Conservation (phyloP, 306 rosid genomes). For the Inga oerstediana region DNA sequence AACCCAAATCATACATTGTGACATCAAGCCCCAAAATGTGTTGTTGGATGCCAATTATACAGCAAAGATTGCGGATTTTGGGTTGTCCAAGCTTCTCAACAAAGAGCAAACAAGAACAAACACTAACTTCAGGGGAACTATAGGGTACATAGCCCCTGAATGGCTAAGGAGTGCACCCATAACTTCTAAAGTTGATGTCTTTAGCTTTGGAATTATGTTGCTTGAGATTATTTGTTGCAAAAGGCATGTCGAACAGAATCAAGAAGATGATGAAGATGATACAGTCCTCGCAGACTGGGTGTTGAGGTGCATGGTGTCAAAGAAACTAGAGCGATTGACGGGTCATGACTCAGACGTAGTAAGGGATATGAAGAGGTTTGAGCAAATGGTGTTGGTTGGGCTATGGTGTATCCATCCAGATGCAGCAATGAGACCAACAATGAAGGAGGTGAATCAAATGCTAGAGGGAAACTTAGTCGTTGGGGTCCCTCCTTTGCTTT, state of each 20-base stretch:
- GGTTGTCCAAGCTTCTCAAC: conserved; percentile 41
- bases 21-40: conserved; percentile 47
- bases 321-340: conserved; percentile 30
- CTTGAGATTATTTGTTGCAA: conserved; percentile 41
- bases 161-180: conserved; percentile 43
- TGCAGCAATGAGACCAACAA: conserved; percentile 40
- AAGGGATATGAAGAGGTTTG: conserved; percentile 42
- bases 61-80: conserved; percentile 48
- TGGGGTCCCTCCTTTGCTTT: conserved; percentile 46
- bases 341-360: conserved; percentile 33
- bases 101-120: conserved; percentile 43
- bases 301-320: conserved; percentile 23
- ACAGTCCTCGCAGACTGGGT: conserved; percentile 32
- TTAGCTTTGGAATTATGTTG: conserved; percentile 39
- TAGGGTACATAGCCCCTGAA: conserved; percentile 48
- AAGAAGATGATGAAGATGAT: conserved; percentile 30
- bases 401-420: conserved; percentile 46
- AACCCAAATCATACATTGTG: conserved; percentile 47
- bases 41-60: conserved; percentile 39
- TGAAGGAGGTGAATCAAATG: conserved; percentile 47
- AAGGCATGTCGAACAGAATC: conserved; percentile 21
- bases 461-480: conserved; percentile 40
- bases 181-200: conserved; percentile 44
- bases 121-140: conserved; percentile 41
- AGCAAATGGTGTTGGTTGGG: conserved; percentile 45